Evolutionary conservation across 352 stramenopile species (phyloP), one percentile per base, ranked within the genome.

Genomic region (Phytophthora foliorum): DNA sequence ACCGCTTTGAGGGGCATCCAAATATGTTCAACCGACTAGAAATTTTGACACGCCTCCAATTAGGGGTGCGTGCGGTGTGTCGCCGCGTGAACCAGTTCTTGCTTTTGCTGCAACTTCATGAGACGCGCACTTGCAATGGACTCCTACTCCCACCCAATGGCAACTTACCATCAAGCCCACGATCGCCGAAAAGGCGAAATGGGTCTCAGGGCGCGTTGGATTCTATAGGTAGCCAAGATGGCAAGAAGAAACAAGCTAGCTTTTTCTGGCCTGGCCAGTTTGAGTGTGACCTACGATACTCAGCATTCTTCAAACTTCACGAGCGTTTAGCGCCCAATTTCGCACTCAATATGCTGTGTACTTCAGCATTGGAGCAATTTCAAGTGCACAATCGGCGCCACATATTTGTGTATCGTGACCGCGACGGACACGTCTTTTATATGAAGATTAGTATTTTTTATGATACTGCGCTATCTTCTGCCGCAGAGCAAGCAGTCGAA

Each of bases 231-330:
- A 57, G 22, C 34, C 55, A 29, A 36, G 57, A 73, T 57, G 41
- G 16, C 61, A 51, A 19, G 13, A 56, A 38, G 22, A 74, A 78
- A 48, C 67, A 75, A 31, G 45, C 52, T 24, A 57, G 36, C 11
- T 97, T 95, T 63, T 96, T 94, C 69, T 96, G 90, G 90, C 88
- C 88, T 0, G 88, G 90, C 0, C 88, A 97, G 54, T 97, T 97
- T 51, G 84, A 93, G 58, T 97, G 90, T 55, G 82, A 92, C 44
- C 77, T 88, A 17, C 81, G 92, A 46, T 97, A 95, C 55, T 85
- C 77, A 27, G 77, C 85, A 3, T 82, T 91, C 57, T 97, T 97
- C 62, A 82, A 79, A 29, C 78, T 97, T 21, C 81, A 97, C 42
- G 87, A 95, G 48, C 84, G 90, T 2, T 78, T 97, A 61, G 75